A percentile compares a stretch with the other conserved stretches of the same genome.
Conservation (phyloP, 2,329 filamentous ascomycete species). For the Dothideomycetes sp. region DNA sequence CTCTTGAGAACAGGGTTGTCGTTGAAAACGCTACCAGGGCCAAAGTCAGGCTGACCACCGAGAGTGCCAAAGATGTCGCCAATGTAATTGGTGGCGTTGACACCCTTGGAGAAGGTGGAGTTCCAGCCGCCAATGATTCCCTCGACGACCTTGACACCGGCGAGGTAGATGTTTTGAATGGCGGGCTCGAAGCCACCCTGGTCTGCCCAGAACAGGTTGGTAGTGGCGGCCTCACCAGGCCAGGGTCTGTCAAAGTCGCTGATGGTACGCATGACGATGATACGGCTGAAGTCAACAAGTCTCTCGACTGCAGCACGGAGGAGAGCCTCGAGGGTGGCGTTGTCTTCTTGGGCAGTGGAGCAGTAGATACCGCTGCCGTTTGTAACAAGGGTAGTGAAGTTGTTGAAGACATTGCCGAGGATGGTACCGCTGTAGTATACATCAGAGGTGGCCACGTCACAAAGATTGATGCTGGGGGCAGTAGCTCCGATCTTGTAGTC, state of each 20-base stretch:
- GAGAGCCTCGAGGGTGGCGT: slow-evolving; percentile 55
- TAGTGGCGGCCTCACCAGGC: slow-evolving; percentile 41
- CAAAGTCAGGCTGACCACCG: slow-evolving; percentile 56
- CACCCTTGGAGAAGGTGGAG: slow-evolving; percentile 43
- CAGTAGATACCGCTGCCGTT: slow-evolving; percentile 60
- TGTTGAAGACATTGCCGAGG: slow-evolving; percentile 53
- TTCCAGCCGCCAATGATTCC: slow-evolving; percentile 55
- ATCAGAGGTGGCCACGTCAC: slow-evolving; percentile 59
- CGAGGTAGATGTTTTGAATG: slow-evolving; percentile 54
- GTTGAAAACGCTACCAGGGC: slow-evolving; percentile 34
- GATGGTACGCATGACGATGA: slow-evolving; percentile 55
- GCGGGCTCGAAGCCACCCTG: slow-evolving; percentile 56
- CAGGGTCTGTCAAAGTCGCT: slow-evolving; percentile 59
- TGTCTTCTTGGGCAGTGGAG: slow-evolving; percentile 63
- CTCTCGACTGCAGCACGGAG: slow-evolving; percentile 47
- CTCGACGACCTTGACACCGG: slow-evolving; percentile 53
- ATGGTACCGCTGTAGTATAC: slow-evolving; percentile 57
- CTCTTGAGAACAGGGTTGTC: slow-evolving; percentile 13
- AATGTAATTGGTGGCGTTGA: slow-evolving; percentile 49
- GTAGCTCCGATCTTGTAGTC: slow-evolving; percentile 31
- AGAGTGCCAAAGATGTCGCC: slow-evolving; percentile 62
- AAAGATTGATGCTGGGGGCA: slow-evolving; percentile 50
- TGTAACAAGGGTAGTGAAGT: slow-evolving; percentile 52
- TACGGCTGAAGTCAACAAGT: slow-evolving; percentile 46
- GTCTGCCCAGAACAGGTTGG: slow-evolving; percentile 49